These are phyloP conservation scores for Syzygium syzygioides DNA, from an alignment of 441 rosid species.

Conservation along the genomic window DNA sequence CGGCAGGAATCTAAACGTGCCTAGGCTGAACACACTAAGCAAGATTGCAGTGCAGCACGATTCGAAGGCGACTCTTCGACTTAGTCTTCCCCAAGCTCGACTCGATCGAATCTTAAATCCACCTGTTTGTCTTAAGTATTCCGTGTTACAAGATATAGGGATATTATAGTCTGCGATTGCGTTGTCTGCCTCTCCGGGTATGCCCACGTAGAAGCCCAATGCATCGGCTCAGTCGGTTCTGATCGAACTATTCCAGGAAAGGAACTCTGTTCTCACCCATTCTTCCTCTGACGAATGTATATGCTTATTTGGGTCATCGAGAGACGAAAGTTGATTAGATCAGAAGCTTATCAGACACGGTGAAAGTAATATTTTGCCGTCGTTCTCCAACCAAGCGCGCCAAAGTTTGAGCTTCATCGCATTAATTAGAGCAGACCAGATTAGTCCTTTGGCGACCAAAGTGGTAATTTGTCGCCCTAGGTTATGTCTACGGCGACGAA, in stretches of 20 bases:
- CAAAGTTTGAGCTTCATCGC: background rate
- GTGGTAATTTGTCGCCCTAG: too few species aligned
- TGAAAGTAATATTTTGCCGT: background rate
- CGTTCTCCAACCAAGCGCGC: background rate
- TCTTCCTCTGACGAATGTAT: background rate
- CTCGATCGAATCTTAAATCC: background rate
- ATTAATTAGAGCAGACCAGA: background rate
- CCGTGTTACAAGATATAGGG: background rate
- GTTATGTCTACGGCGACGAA: too few species aligned
- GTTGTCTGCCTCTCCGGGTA: background rate
- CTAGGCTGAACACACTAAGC: background rate
- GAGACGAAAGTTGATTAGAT: background rate
- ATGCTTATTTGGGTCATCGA: background rate
- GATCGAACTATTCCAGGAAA: background rate
- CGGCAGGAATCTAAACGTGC: fast-evolving
- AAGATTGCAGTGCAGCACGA: background rate
- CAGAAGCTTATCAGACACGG: background rate
- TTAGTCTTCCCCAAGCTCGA: background rate
- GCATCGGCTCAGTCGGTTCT: background rate
- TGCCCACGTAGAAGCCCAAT: background rate
- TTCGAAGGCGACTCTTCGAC: background rate
- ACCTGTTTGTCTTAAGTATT: background rate
- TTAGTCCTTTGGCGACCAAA: background rate
- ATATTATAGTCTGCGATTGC: background rate
- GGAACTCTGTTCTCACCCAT: background rate